Evolutionary conservation across 768 basidiomycete species (phyloP).

Genomic region (Coprinellus micaceus): DNA sequence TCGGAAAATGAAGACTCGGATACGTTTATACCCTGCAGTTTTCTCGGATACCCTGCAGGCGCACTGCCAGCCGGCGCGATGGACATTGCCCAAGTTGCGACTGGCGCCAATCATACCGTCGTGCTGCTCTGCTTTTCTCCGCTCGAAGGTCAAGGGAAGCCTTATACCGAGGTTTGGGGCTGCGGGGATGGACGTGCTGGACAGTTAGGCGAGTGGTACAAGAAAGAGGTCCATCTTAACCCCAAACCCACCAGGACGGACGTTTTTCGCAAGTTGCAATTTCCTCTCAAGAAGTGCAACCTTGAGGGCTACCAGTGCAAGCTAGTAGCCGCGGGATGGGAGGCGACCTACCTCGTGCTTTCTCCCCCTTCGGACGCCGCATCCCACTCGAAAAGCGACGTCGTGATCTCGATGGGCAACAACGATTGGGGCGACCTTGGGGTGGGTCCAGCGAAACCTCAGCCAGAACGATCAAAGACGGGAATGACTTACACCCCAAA

Average conservation of each 20-base stretch:
- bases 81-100: conserved; percentile 49
- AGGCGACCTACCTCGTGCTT: conserved; percentile 75
- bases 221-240: conserved; percentile 12
- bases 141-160: conserved; percentile 8
- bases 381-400: conserved; percentile 36
- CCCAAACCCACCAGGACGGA: too few species aligned
- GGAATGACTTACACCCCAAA: neutral
- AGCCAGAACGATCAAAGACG: conserved; percentile 9
- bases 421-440: conserved; percentile 86
- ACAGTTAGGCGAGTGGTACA: conserved; percentile 59
- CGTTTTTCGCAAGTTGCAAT: conserved; percentile 47
- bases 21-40: conserved; percentile 38
- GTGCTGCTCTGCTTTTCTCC: conserved; percentile 47
- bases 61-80: conserved; percentile 27
- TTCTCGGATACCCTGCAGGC: conserved; percentile 26
- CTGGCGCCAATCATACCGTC: conserved; percentile 80
- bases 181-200: conserved; percentile 69
- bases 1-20: conserved; percentile 44
- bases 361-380: conserved; percentile 20
- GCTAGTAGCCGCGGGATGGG: conserved; percentile 70
- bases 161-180: conserved; percentile 54
- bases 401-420: conserved; percentile 75
- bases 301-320: conserved; percentile 42
- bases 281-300: conserved; percentile 33
- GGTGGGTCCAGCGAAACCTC: conserved; percentile 31